These are phyloP conservation scores for Macadamia integrifolia DNA, from an alignment of 164 flowering plant species.

Conservation along the genomic window DNA sequence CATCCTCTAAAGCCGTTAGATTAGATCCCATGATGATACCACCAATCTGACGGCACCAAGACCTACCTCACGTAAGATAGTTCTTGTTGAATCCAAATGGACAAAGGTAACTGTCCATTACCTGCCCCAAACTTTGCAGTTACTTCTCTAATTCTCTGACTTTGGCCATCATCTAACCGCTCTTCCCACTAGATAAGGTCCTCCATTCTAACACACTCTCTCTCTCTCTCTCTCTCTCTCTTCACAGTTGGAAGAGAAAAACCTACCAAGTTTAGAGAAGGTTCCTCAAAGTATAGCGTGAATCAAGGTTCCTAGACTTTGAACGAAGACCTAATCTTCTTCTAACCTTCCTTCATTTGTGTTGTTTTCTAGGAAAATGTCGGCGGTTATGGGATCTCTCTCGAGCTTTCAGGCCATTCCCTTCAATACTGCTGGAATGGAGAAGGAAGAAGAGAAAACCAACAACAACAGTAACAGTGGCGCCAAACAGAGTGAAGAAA, in stretches of 20 bases:
- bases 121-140: slow-evolving; percentile 10
- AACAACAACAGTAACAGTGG: slow-evolving; percentile 1
- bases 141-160: neutral
- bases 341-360: neutral
- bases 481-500: slow-evolving; percentile 6
- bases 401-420: slow-evolving; percentile 20
- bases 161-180: slow-evolving; percentile 3
- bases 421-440: slow-evolving; percentile 15
- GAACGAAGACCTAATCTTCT: slow-evolving; percentile 4
- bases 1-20: no score
- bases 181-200: slow-evolving; percentile 8
- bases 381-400: slow-evolving; percentile 26
- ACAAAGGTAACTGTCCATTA: neutral
- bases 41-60: no score
- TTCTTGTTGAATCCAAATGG: neutral
- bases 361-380: slow-evolving; percentile 15
- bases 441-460: slow-evolving; percentile 17
- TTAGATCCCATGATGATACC: no score
- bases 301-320: neutral
- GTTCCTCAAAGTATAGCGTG: neutral
- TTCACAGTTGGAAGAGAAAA: neutral
- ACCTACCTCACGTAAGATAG: no score
- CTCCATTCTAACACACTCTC: neutral
- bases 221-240: neutral
- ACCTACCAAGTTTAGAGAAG: neutral